Conservation (phyloP, 441 rosid species). For the Jatropha multifida region DNA sequence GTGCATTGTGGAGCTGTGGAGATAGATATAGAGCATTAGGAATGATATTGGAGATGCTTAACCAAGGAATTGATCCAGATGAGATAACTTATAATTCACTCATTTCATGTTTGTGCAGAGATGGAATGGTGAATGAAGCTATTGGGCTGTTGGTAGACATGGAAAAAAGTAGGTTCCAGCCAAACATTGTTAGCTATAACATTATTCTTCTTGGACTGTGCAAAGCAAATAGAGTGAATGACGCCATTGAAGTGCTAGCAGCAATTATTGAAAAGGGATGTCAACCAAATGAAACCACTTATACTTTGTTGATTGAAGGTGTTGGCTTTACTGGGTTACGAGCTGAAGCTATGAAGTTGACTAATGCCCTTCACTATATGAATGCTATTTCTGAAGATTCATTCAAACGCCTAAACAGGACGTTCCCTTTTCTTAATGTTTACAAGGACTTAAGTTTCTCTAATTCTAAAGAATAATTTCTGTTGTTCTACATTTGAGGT, state of each 20-base stretch:
- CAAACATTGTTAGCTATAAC: slow-evolving; percentile 64
- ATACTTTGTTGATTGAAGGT: slow-evolving; percentile 58
- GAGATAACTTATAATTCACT: slow-evolving; percentile 74
- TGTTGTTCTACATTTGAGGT: not conserved
- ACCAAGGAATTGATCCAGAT: slow-evolving; percentile 57
- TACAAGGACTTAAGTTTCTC: slow-evolving; percentile 42
- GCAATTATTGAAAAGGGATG: slow-evolving; percentile 63
- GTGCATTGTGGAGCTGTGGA: slow-evolving; percentile 65
- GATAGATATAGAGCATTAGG: slow-evolving; percentile 51
- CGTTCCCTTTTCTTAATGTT: slow-evolving; percentile 66
- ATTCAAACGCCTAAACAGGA: slow-evolving; percentile 50
- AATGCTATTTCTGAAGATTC: slow-evolving; percentile 56
- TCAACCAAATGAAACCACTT: slow-evolving; percentile 74
- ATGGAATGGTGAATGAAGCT: slow-evolving; percentile 82
- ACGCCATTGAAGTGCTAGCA: slow-evolving; percentile 61
- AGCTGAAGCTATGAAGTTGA: slow-evolving; percentile 71
- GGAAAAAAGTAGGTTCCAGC: slow-evolving; percentile 50
- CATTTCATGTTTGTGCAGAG: slow-evolving; percentile 77
- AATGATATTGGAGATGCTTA: slow-evolving; percentile 61
- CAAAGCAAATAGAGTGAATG: slow-evolving; percentile 57
- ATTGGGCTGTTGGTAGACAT: slow-evolving; percentile 62
- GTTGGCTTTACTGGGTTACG: slow-evolving; percentile 69
- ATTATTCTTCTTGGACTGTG: slow-evolving; percentile 66
- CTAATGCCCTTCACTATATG: slow-evolving; percentile 44
- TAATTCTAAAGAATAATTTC: slow-evolving; percentile 31